Evolutionary conservation across 1,139 yeast species (phyloP).

Genomic region (Nakaseomyces nivariensis): DNA sequence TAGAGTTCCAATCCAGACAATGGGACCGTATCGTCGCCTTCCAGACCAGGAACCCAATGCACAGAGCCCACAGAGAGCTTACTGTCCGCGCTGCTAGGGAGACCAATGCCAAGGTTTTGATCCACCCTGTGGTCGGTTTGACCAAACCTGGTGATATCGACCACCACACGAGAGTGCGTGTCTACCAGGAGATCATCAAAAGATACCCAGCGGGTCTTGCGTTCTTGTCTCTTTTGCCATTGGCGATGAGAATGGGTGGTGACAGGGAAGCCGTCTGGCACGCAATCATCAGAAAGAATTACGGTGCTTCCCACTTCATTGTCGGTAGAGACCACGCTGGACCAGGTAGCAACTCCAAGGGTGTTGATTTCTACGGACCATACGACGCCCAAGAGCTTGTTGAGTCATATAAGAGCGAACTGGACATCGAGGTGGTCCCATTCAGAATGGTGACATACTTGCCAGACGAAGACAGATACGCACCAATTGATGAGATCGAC

Average conservation of each 20-base stretch:
- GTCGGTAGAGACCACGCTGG: slow-evolving; percentile 99
- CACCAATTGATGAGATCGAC: slow-evolving; percentile 89
- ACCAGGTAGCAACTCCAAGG: slow-evolving; percentile 88
- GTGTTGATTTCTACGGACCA: slow-evolving; percentile 93
- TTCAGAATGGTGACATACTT: slow-evolving; percentile 94
- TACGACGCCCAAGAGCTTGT: slow-evolving; percentile 92
- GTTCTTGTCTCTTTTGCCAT: slow-evolving; percentile 73
- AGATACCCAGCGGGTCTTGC: slow-evolving; percentile 94
- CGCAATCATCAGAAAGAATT: slow-evolving; percentile 91
- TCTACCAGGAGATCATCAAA: slow-evolving; percentile 82
- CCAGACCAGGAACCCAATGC: slow-evolving; percentile 98
- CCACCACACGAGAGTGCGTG: slow-evolving; percentile 94
- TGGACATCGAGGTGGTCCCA: slow-evolving; percentile 85
- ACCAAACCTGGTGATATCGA: slow-evolving; percentile 98
- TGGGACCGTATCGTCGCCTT: slow-evolving; percentile 94
- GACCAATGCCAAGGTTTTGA: slow-evolving; percentile 66
- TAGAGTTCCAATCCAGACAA: slow-evolving; percentile 67
- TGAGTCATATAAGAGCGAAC: slow-evolving; percentile 62
- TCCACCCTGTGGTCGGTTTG: slow-evolving; percentile 94
- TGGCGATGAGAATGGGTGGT: slow-evolving; percentile 99
- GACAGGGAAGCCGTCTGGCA: slow-evolving; percentile 99
- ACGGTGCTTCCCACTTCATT: slow-evolving; percentile 93
- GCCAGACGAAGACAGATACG: slow-evolving; percentile 91
- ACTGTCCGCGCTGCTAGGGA: slow-evolving; percentile 91
- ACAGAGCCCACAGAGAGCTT: slow-evolving; percentile 92